Base-by-base conservation (phyloP, 345 rosid genomes). In the Psidium guajava region DNA sequence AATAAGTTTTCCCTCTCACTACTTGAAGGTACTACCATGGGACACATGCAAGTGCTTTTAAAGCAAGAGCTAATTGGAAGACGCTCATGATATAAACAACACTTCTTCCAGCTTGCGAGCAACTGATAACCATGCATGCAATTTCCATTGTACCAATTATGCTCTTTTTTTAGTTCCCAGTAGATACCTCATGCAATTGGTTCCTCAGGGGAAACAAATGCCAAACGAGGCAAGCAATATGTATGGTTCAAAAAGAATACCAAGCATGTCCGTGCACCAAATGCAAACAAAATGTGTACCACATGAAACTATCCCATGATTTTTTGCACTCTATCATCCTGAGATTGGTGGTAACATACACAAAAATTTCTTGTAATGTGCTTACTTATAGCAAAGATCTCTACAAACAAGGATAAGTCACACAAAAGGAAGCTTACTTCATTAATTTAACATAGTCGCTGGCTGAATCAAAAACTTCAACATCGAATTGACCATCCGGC, bases 391-490 rank as follows among this genome's bases (percentile, higher is more conserved):
- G 51, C 25, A 83, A 58, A 83, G 11, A 51, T 54, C 21, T 14
- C 54, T n/a, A 83, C 47, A 83, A 59, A 15, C 44, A 83, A 83
- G 21, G 4, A 83, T 55, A 57, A 57, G 64, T 58, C 2, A 15
- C 47, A 53, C 47, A 22, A 47, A 75, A 57, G 85, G 86, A 54
- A 77, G 85, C 98, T 91, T 92, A 98, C 99, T 94, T 96, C 98
- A 98, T 95, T 86, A 98, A 85, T 86, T 93, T 94, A 86, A 95
- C 97, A 84, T 94, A 98, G 91, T 98, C 98, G 84, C 89, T 92
- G 2, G 99, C 98, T 3, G 99, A 92, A 91, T 98, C 97, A 91
- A 98, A 95, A 85, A 98, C 98, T 87, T 98, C 99, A 56, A 98
- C 98, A 89, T 96, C 97, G 83, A 95, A 98, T 86, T 91, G 91